Evolutionary conservation across 352 stramenopile species (phyloP), one percentile per base, ranked within the genome.

Genomic region (Pythium myriotylum): DNA sequence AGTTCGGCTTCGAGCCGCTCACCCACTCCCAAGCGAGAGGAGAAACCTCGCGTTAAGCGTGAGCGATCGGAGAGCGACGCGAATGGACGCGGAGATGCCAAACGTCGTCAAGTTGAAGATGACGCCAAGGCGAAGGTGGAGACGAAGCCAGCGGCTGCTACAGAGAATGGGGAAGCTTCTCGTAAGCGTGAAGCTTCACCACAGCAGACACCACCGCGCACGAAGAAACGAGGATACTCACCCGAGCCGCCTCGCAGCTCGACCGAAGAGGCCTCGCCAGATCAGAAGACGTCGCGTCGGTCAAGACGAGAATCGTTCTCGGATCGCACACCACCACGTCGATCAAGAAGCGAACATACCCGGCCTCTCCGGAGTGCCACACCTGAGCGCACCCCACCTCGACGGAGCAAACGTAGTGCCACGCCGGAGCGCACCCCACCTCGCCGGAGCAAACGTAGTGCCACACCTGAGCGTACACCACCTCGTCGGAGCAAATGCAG

Each of bases 1-100:
- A 45, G 57, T 37, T 56, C 58, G 3, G 35, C 23, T 6, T 47
- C 33, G 6, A 65, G 58, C 37, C 41, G 59, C 43, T 65, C 58
- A 29, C 48, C 48, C 12, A 41, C 46, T 43, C 54, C 32, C 5
- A 45, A 52, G n/a, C 54, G 54, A 9, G 37, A 22, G 19, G 47
- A 45, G 2, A 60, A 54, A 12, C 32, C 56, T 22, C 47, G 32
- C 10, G 54, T 39, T 0, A 60, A 65, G 49, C 46, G 55, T 9
- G 54, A 20, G 10, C 57, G 57, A 45, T 65, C 57, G 1, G 41
- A 37, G 2, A 58, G 57, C 20, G 32, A 57, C 29, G 29, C 27
- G 23, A 35, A 41, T 9, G 41, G 41, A 29, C 3, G 26, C n/a
- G 23, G 46, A 14, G 50, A 57, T 8, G 17, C 20, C 16, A 69